Conservation (phyloP, 768 basidiomycete species). For the Pseudohyphozyma bogoriensis region DNA sequence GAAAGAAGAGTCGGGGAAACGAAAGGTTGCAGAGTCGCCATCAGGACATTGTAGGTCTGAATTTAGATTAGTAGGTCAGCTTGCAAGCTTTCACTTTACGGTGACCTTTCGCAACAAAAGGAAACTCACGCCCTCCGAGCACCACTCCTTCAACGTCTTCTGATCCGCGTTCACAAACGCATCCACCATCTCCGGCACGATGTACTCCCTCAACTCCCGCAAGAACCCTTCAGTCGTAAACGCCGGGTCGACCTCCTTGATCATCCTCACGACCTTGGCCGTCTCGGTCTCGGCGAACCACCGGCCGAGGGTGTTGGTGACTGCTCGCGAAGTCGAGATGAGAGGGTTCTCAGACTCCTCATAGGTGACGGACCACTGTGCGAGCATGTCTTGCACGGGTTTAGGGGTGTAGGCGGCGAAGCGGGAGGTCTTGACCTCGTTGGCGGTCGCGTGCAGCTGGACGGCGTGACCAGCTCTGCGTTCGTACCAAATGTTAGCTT, state of each 20-base stretch:
- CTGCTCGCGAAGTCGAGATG: slow-evolving; percentile 64
- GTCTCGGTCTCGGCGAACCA: slow-evolving; percentile 93
- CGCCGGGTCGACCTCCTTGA: slow-evolving; percentile 75
- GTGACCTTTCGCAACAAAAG: too few species aligned
- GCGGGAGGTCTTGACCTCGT: slow-evolving; percentile 66
- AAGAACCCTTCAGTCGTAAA: slow-evolving; percentile 82
- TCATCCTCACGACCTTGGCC: slow-evolving; percentile 80
- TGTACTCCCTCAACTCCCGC: slow-evolving; percentile 86
- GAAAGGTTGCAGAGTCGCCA: slow-evolving; percentile 95
- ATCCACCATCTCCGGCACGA: slow-evolving; percentile 94
- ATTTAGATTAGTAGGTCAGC: not conserved
- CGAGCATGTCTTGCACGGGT: slow-evolving; percentile 22
- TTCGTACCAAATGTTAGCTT: not conserved
- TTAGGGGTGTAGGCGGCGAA: slow-evolving; percentile 36
- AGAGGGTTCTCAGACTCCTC: slow-evolving; percentile 90
- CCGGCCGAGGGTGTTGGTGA: slow-evolving; percentile 73
- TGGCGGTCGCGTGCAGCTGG: slow-evolving; percentile 71
- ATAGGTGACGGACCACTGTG: slow-evolving; percentile 48
- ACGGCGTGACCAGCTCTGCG: slow-evolving; percentile 63
- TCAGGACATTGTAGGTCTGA: slow-evolving; percentile 93
- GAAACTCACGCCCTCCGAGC: slow-evolving; percentile 76
- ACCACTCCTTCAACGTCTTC: slow-evolving; percentile 78
- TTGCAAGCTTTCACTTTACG: too few species aligned
- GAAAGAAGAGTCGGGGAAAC: slow-evolving; percentile 79
- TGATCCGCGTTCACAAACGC: slow-evolving; percentile 85